phyloP scores from a whole-genome alignment of 306 rosid genomes.

The Ziziphus jujuba region DNA sequence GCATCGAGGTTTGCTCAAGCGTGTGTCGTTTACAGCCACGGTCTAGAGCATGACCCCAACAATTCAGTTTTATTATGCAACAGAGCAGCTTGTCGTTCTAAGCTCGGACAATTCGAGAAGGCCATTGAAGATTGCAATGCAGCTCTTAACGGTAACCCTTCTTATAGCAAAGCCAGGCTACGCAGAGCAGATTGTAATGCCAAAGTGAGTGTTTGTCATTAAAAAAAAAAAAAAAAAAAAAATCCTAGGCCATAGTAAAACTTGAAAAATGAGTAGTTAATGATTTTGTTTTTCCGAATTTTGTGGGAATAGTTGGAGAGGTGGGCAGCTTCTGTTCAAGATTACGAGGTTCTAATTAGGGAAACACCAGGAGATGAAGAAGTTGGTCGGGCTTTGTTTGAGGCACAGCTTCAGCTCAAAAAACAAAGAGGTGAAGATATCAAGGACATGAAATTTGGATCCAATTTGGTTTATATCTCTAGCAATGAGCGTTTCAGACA shows the following conservation, averaged over 20 bases:
- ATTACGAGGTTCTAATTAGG: conserved; percentile 74
- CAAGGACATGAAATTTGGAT: conserved; percentile 71
- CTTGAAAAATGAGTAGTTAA: background rate
- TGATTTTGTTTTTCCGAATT: background rate
- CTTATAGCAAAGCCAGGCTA: conserved; percentile 87
- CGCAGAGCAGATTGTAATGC: conserved; percentile 86
- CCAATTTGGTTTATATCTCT: conserved; percentile 67
- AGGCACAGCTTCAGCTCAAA: conserved; percentile 71
- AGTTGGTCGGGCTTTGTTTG: conserved; percentile 83
- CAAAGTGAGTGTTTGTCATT: conserved; percentile 45
- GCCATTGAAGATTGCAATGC: conserved; percentile 89
- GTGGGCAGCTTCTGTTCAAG: conserved; percentile 88
- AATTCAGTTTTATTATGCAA: conserved; percentile 84
- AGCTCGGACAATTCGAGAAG: conserved; percentile 83
- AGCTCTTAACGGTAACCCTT: conserved; percentile 71
- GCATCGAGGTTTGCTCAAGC: conserved; percentile 78
- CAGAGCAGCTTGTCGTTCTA: conserved; percentile 93
- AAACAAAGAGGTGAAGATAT: conserved; percentile 67
- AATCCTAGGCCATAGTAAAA: too few relatives aligned
- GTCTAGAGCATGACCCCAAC: conserved; percentile 69
- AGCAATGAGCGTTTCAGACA: conserved; percentile 84
- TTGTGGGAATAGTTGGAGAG: conserved; percentile 63
- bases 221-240: too few relatives aligned
- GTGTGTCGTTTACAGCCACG: conserved; percentile 63
- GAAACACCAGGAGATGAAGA: conserved; percentile 90